These are phyloP conservation scores for Calonectria leucothoes DNA, from an alignment of 2,329 filamentous ascomycete species.

Conservation along the genomic window DNA sequence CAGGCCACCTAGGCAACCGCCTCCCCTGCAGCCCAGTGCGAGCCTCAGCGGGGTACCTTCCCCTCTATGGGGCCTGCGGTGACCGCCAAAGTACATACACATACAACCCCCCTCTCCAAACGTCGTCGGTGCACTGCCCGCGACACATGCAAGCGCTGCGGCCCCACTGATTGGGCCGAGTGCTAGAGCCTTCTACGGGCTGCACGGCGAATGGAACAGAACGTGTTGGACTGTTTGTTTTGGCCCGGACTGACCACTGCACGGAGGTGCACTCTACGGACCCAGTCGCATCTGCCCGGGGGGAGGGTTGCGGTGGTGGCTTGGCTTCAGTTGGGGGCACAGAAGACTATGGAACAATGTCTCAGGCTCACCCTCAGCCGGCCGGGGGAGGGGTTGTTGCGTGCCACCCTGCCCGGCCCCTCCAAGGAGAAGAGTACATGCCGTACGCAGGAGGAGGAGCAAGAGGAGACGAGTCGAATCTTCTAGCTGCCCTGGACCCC, in stretches of 20 bases:
- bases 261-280: background rate
- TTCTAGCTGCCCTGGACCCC: constrained; percentile 35
- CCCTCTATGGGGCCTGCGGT: background rate
- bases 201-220: constrained; percentile 12
- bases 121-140: constrained; percentile 8
- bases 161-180: constrained; percentile 35
- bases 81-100: constrained; percentile 6
- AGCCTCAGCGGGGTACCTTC: background rate
- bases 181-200: constrained; percentile 40
- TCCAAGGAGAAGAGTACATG: background rate
- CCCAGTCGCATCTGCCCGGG: background rate
- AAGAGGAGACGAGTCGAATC: too few relatives aligned
- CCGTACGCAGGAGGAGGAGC: constrained; percentile 3
- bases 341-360: background rate
- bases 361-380: background rate
- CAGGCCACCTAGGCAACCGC: constrained; percentile 16
- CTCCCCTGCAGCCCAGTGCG: constrained; percentile 2
- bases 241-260: background rate
- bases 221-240: background rate
- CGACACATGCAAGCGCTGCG: constrained; percentile 13
- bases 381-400: background rate
- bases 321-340: background rate
- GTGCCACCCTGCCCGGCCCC: constrained; percentile 8
- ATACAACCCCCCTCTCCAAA: background rate
- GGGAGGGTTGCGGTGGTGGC: background rate